phyloP scores from a whole-genome alignment of 805 yeast species.

The Metschnikowia baotianmanensis region DNA sequence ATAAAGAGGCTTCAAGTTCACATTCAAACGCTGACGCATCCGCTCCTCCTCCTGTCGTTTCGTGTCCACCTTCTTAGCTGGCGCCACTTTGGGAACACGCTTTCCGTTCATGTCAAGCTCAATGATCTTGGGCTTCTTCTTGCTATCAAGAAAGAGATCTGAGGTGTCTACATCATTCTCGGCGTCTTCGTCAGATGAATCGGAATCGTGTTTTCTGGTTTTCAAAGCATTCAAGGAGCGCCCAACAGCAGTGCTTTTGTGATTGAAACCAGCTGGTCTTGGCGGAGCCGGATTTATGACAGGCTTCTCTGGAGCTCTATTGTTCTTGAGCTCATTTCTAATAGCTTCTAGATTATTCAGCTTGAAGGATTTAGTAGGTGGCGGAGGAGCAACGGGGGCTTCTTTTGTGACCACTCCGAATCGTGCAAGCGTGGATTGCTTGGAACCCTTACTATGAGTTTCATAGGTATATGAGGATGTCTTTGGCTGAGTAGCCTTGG shows the following conservation, averaged over 20 bases:
- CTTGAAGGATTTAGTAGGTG: conserved; percentile 28
- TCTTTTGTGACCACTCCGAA: conserved; percentile 33
- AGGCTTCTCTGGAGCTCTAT: conserved; percentile 19
- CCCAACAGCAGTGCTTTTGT: conserved; percentile 31
- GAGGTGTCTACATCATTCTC: conserved; percentile 38
- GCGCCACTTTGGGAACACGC: conserved; percentile 26
- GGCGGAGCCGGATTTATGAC: conserved; percentile 45
- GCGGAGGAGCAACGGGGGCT: conserved; percentile 38
- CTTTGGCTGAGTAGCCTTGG: conserved; percentile 18
- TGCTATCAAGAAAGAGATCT: conserved; percentile 39
- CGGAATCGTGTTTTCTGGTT: conserved; percentile 30
- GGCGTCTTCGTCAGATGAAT: conserved; percentile 32
- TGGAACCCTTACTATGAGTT: conserved; percentile 23
- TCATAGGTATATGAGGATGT: conserved; percentile 20
- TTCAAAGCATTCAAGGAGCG: conserved; percentile 36
- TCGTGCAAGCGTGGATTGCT: conserved; percentile 34
- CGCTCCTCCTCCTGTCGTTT: conserved; percentile 61
- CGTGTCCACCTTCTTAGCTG: conserved; percentile 31
- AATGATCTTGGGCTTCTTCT: conserved; percentile 35
- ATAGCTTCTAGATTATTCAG: conserved; percentile 34
- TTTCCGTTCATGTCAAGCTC: conserved; percentile 46
- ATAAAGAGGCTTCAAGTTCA: conserved; percentile 75
- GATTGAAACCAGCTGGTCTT: conserved; percentile 53
- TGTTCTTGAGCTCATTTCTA: conserved; percentile 28
- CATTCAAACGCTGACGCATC: conserved; percentile 77